Percentiles rank a stretch among this genome's conserved stretches.
These are phyloP conservation scores for Alternaria tenuissima DNA, from an alignment of 2,329 filamentous ascomycete species.

Conservation along the genomic window DNA sequence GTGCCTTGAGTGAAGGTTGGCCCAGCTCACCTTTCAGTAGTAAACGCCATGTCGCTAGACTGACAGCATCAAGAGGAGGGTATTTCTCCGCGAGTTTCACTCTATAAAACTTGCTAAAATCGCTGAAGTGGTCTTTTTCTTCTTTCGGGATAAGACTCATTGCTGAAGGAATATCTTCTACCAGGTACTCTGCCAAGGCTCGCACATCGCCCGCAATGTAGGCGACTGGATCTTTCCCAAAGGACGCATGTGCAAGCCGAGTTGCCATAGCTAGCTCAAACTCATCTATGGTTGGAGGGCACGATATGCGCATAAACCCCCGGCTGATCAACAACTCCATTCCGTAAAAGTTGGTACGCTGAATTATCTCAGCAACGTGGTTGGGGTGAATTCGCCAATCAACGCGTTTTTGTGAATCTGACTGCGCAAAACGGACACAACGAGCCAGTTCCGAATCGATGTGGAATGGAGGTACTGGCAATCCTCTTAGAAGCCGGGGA, in stretches of 20 bases:
- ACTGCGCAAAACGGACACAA: slow-evolving; percentile 16
- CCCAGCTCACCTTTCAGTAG: not conserved
- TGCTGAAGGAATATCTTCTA: not conserved
- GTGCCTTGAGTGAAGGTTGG: not conserved
- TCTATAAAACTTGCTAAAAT: not conserved
- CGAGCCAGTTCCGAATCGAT: slow-evolving; percentile 5
- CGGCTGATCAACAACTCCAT: not conserved
- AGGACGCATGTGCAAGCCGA: not conserved
- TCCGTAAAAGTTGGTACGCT: slow-evolving; percentile 11
- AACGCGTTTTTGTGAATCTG: not conserved
- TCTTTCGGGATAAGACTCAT: not conserved
- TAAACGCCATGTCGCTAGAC: not conserved
- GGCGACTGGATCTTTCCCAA: not conserved
- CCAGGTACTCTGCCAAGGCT: not conserved
- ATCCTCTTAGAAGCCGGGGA: not conserved
- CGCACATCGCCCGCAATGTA: not conserved
- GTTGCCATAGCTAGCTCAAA: not conserved
- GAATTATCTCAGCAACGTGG: slow-evolving; percentile 10
- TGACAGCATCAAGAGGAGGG: not conserved
- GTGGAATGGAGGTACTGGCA: not conserved
- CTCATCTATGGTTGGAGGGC: not conserved
- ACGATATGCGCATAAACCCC: not conserved
- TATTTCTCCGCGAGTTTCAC: not conserved
- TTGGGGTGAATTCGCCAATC: slow-evolving; percentile 8
- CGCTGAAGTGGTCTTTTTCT: not conserved